A percentile compares a stretch with the other conserved stretches of the same genome.
Conservation (phyloP, 306 rosid species). For the Datisca glomerata region DNA sequence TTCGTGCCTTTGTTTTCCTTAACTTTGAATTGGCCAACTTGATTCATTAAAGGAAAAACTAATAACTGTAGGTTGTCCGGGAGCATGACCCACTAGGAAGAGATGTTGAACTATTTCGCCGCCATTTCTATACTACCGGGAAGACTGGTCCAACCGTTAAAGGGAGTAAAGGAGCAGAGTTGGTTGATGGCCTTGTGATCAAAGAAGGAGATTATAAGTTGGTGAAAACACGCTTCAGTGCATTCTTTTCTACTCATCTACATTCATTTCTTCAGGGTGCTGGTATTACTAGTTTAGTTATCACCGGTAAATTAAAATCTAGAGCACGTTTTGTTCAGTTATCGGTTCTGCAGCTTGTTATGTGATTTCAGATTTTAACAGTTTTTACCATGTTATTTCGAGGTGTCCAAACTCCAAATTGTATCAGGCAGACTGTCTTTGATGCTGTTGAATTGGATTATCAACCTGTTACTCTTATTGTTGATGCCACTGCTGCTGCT, state of each 20-base stretch:
- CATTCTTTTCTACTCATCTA: constrained; percentile 75
- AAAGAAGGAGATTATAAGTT: constrained; percentile 75
- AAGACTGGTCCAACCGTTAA: constrained; percentile 41
- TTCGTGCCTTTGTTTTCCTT: no score
- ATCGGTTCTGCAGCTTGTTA: not conserved
- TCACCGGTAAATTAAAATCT: constrained; percentile 40
- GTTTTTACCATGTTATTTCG: constrained; percentile 5
- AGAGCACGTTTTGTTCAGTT: not conserved
- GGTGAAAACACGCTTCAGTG: constrained; percentile 85
- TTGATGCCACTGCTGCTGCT: constrained; percentile 92
- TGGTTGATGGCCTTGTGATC: constrained; percentile 63
- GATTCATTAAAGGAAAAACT: no score
- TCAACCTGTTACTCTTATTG: constrained; percentile 47
- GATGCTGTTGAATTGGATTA: constrained; percentile 87
- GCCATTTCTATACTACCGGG: constrained; percentile 41
- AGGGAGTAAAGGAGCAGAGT: constrained; percentile 63
- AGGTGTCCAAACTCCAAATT: constrained; percentile 98
- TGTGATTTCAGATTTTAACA: not conserved
- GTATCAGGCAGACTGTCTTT: constrained; percentile 81
- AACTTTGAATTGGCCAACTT: no score
- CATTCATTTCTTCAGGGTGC: constrained; percentile 57
- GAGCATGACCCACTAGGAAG: constrained; percentile 82
- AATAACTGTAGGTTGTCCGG: constrained; percentile 48
- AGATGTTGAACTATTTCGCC: constrained; percentile 78
- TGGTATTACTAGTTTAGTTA: constrained; percentile 47